Percentiles rank a stretch among this genome's conserved stretches.
Conservation (phyloP, 2,329 filamentous ascomycete species). For the Stenocarpella maydis region DNA sequence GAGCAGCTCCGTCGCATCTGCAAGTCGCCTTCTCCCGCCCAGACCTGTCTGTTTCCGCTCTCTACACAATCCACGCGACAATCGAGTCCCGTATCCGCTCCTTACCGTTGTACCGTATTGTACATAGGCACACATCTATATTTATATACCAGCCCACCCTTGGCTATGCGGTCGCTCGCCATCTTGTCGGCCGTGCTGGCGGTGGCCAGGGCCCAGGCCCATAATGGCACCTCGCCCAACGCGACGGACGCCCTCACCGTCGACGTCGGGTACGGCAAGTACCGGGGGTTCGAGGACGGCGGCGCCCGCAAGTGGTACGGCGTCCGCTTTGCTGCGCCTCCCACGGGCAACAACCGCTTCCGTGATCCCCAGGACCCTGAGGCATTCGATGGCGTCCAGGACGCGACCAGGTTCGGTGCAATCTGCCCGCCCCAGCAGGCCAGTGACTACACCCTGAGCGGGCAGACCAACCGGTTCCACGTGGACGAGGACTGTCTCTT, state of each 20-base stretch:
- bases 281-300: constrained; percentile 17
- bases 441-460: constrained; percentile 3
- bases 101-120: constrained; percentile 1
- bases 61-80: neutral
- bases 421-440: constrained; percentile 19
- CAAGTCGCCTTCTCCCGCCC: neutral
- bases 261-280: constrained; percentile 16
- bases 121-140: neutral
- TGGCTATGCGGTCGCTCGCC: neutral
- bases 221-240: neutral
- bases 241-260: constrained; percentile 4
- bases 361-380: constrained; percentile 7
- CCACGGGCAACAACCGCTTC: constrained; percentile 12
- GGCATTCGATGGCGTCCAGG: constrained; percentile 3
- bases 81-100: constrained; percentile 2
- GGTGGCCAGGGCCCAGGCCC: neutral
- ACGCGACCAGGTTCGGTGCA: neutral
- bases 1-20: neutral
- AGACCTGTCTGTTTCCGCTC: constrained; percentile 23
- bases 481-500: constrained; percentile 33
- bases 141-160: neutral
- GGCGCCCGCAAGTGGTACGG: constrained; percentile 15
- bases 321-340: constrained; percentile 11
- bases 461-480: constrained; percentile 9
- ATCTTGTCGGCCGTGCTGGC: constrained; percentile 1